Evolutionary conservation across 108 stramenopile species (phyloP), one percentile per base, ranked within the genome.

Genomic region (Cyclotella sp.): DNA sequence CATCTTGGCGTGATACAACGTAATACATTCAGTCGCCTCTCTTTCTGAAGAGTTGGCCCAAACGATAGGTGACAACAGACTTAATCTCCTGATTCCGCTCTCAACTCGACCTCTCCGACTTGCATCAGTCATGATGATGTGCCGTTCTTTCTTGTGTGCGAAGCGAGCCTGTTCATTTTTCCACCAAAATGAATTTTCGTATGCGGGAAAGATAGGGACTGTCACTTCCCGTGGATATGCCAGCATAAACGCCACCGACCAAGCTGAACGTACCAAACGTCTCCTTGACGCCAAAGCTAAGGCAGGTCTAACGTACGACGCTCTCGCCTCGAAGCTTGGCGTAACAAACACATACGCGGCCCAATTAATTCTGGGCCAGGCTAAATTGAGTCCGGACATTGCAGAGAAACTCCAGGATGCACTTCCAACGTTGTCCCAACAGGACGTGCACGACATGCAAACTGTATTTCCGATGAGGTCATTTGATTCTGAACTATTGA

Each of bases 281-380:
- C 59, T 87, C 8, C 44, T 90, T 27, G 62, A 69, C 12, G 83
- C 81, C 55, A 90, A 90, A 43, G 59, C 80, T 0, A 53, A 70
- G 34, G 73, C 86, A 22, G 74, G 77, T n/a, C 59, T 87, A 16
- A 68, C 83, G 2, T 90, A 87, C 59, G 89, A 90, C 63, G 83
- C 90, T n/a, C 62, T 90, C 21, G 87, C 89, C 3, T 29, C 53
- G 24, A 81, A 68, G 12, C 66, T 88, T 0, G 87, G 89, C 13
- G 86, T 92, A 28, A 92, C 91, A n/a, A 92, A 92, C 53, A 87
- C 89, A 0, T 92, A 92, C 57, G 79, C 85, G 3, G 89, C 91
- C 8, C 91, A 92, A 65, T 39, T 92, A 13, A 54, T 92, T 8
- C 54, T 92, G 27, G 88, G 88, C 13, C 91, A 92, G 58, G 91